phyloP scores from a whole-genome alignment of 2,329 filamentous ascomycete species.

The Alternaria hordeiaustralica region DNA sequence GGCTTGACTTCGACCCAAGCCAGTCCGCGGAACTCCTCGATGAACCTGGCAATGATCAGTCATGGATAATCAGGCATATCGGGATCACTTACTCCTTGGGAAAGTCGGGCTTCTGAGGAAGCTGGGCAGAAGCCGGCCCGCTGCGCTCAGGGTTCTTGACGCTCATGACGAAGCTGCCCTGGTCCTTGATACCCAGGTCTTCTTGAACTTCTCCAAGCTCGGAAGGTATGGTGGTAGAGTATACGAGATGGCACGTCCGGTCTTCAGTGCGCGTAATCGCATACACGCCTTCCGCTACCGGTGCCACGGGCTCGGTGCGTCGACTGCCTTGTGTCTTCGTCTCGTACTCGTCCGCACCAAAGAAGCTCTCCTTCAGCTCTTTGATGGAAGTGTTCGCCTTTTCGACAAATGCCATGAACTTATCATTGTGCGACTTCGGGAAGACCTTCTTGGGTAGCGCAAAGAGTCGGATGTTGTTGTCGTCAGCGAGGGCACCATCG shows the following conservation, averaged over 20 bases:
- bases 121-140: constrained; percentile 66
- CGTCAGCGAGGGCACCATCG: constrained; percentile 62
- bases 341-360: constrained; percentile 70
- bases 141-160: constrained; percentile 79
- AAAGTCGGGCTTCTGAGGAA: constrained; percentile 72
- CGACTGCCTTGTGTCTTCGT: constrained; percentile 78
- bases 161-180: constrained; percentile 79
- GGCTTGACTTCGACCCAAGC: constrained; percentile 79
- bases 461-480: constrained; percentile 72
- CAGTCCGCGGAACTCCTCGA: constrained; percentile 73
- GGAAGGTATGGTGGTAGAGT: constrained; percentile 76
- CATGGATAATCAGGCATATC: not conserved
- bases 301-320: constrained; percentile 71
- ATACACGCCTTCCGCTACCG: constrained; percentile 86
- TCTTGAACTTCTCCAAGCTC: constrained; percentile 74
- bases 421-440: constrained; percentile 70
- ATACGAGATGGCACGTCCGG: constrained; percentile 76
- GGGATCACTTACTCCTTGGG: constrained; percentile 65
- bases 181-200: constrained; percentile 72
- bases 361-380: constrained; percentile 75
- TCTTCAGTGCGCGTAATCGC: constrained; percentile 73
- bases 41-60: constrained; percentile 57
- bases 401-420: constrained; percentile 84
- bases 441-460: constrained; percentile 85
- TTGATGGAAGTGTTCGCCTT: constrained; percentile 71